Evolutionary conservation across 1,139 yeast species (phyloP).

Genomic region (Pichia sp.): DNA sequence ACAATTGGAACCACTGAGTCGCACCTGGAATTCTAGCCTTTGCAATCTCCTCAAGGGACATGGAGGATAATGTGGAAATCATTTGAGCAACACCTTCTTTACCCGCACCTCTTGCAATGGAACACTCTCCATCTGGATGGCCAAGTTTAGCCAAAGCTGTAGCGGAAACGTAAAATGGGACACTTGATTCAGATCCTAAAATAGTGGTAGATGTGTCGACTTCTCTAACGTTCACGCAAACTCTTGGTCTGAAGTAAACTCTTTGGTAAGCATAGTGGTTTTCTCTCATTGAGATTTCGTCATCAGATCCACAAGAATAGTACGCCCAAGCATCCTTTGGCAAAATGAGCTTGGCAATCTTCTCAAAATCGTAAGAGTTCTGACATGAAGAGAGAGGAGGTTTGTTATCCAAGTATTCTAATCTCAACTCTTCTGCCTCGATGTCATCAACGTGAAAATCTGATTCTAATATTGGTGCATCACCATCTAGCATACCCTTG

Average conservation of each 20-base stretch:
- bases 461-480: conserved; percentile 29
- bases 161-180: conserved; percentile 75
- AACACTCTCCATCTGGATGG: conserved; percentile 76
- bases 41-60: conserved; percentile 65
- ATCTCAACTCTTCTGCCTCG: conserved; percentile 30
- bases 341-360: conserved; percentile 71
- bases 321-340: conserved; percentile 85
- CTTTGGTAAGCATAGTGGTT: conserved; percentile 86
- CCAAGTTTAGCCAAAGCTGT: conserved; percentile 80
- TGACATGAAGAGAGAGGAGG: conserved; percentile 66
- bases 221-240: conserved; percentile 61
- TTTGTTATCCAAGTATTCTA: conserved; percentile 34
- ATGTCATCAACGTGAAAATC: conserved; percentile 26
- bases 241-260: conserved; percentile 74
- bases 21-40: conserved; percentile 47
- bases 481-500: conserved; percentile 29
- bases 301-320: conserved; percentile 88
- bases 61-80: conserved; percentile 76
- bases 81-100: conserved; percentile 64
- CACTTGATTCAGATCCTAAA: conserved; percentile 41
- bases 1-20: conserved; percentile 86
- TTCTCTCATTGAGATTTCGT: conserved; percentile 82
- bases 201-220: conserved; percentile 40
- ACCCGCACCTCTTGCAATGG: conserved; percentile 68
- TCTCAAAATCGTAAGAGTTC: conserved; percentile 75